These are phyloP conservation scores for Apiotrichum sp. DNA, from an alignment of 1,284 basidiomycete species.

Conservation along the genomic window DNA sequence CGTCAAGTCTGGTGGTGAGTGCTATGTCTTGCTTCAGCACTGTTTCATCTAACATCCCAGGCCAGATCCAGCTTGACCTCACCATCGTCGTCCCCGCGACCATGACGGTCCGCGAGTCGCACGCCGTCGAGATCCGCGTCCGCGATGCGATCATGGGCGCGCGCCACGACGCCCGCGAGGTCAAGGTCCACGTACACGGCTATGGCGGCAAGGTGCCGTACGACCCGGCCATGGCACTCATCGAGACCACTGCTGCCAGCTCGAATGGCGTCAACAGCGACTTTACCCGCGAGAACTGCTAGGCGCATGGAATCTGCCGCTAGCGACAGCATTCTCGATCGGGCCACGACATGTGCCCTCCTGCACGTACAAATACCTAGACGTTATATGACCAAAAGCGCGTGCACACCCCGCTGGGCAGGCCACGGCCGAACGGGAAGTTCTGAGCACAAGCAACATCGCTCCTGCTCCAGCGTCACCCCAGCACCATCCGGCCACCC, in stretches of 20 bases:
- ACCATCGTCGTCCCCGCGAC: conserved; percentile 60
- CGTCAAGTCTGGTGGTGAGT: conserved; percentile 59
- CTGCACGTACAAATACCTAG: too few species aligned
- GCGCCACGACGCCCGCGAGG: conserved; percentile 69
- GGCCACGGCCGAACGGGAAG: too few species aligned
- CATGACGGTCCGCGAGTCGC: conserved; percentile 58
- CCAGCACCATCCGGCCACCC: background rate
- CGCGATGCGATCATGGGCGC: conserved; percentile 56
- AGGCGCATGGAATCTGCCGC: too few species aligned
- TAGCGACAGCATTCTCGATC: too few species aligned
- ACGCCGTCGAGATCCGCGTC: conserved; percentile 60
- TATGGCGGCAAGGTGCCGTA: conserved; percentile 10
- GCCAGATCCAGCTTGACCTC: conserved; percentile 43
- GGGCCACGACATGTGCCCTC: too few species aligned
- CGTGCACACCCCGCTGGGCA: too few species aligned
- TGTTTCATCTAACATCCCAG: conserved; percentile 12
- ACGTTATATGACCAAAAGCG: too few species aligned
- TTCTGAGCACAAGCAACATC: background rate
- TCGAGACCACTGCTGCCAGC: background rate
- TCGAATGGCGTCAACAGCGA: conserved; percentile 10
- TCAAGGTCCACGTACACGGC: conserved; percentile 61
- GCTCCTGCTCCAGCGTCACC: background rate
- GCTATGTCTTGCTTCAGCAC: too few species aligned
- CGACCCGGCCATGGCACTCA: background rate
- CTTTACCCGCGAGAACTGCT: conserved; percentile 12